A percentile compares a stretch with the other conserved stretches of the same genome.
These are phyloP conservation scores for Ricinus communis DNA, from an alignment of 345 rosid species.

Conservation along the genomic window DNA sequence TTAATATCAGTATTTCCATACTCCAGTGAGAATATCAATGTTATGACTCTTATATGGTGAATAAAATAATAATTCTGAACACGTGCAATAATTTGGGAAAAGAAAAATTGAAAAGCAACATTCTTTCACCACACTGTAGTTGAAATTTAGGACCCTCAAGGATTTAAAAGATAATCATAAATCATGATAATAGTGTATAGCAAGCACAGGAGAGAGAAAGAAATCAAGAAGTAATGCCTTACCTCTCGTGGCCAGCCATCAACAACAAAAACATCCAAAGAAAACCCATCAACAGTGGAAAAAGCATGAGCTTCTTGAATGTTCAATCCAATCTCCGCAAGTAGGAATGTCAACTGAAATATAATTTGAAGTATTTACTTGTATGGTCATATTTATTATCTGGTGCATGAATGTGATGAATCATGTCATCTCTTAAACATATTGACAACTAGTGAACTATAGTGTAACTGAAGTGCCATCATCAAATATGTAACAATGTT, in stretches of 20 bases:
- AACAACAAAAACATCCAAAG: constrained; percentile 91
- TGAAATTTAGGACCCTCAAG: background rate
- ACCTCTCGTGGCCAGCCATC: constrained; percentile 96
- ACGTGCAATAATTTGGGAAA: background rate
- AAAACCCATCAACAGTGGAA: constrained; percentile 90
- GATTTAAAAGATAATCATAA: background rate
- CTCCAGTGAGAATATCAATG: background rate
- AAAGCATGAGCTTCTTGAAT: constrained; percentile 98
- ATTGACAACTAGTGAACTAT: background rate
- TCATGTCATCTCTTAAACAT: background rate
- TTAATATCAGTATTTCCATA: background rate
- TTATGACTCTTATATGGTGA: background rate
- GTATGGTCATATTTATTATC: constrained; percentile 13
- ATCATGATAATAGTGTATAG: background rate
- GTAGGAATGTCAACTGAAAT: constrained; percentile 75
- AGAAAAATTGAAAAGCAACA: background rate
- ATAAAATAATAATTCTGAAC: background rate
- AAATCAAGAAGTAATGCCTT: constrained; percentile 3
- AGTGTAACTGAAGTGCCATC: background rate
- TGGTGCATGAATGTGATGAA: background rate
- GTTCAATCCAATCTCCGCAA: constrained; percentile 87
- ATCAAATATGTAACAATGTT: background rate
- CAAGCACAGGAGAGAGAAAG: background rate
- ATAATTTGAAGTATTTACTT: constrained; percentile 8
- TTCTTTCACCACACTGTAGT: background rate